Evolutionary conservation across 768 basidiomycete species (phyloP).

Genomic region (Gloeostereum incarnatum): DNA sequence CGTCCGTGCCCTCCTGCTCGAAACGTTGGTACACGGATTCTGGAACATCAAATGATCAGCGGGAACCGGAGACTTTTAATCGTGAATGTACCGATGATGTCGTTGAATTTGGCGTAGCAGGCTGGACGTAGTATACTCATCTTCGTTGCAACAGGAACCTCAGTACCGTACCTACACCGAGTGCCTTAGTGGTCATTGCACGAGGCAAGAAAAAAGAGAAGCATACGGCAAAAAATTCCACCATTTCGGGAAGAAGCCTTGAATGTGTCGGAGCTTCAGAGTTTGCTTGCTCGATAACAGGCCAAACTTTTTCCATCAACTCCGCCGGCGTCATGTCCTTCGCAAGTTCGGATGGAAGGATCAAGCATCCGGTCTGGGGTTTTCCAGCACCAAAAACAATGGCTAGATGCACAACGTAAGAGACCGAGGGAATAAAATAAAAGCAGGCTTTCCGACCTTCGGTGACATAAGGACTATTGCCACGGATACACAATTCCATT

Average conservation of each 20-base stretch:
- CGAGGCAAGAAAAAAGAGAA: neutral
- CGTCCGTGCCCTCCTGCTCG: slow-evolving; percentile 25
- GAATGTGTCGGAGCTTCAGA: slow-evolving; percentile 43
- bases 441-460: slow-evolving; percentile 18
- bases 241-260: slow-evolving; percentile 37
- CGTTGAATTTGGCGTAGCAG: slow-evolving; percentile 41
- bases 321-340: slow-evolving; percentile 13
- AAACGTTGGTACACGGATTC: slow-evolving; percentile 28
- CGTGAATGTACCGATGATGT: slow-evolving; percentile 27
- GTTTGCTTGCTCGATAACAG: slow-evolving; percentile 42
- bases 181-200: neutral
- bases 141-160: slow-evolving; percentile 44
- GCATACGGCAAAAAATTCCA: slow-evolving; percentile 34
- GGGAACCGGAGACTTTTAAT: too few species aligned
- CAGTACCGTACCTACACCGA: slow-evolving; percentile 21
- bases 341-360: slow-evolving; percentile 36
- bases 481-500: slow-evolving; percentile 41
- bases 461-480: slow-evolving; percentile 32
- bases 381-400: slow-evolving; percentile 43
- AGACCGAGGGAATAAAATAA: neutral
- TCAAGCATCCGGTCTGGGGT: slow-evolving; percentile 39
- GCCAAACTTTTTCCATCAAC: slow-evolving; percentile 25
- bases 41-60: slow-evolving; percentile 3
- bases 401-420: slow-evolving; percentile 13
- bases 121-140: slow-evolving; percentile 37